Percentiles rank a stretch among this genome's conserved stretches.
phyloP scores from a whole-genome alignment of 2,329 filamentous ascomycete species.

The Aureobasidium sp. region DNA sequence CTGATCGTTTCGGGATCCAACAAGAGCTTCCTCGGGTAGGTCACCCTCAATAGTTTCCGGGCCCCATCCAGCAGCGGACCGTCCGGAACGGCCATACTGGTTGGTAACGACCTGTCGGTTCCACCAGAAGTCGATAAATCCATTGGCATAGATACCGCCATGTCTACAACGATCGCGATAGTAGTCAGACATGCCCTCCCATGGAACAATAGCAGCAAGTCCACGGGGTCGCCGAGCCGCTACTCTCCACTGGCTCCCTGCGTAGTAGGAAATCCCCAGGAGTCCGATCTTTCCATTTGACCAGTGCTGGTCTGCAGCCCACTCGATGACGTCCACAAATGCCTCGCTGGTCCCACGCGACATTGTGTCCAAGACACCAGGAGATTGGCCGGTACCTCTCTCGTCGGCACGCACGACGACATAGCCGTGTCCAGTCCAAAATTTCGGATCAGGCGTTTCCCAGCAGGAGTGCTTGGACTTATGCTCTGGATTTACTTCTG shows the following conservation, averaged over 20 bases:
- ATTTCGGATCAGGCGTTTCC: slow-evolving; percentile 9
- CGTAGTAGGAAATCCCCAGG: slow-evolving; percentile 45
- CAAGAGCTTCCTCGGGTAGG: slow-evolving; percentile 46
- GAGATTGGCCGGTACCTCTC: slow-evolving; percentile 44
- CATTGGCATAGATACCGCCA: slow-evolving; percentile 24
- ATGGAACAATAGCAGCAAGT: slow-evolving; percentile 45
- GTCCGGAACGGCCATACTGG: slow-evolving; percentile 53
- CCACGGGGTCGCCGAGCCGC: slow-evolving; percentile 46
- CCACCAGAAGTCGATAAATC: slow-evolving; percentile 53
- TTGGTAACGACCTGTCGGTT: slow-evolving; percentile 55
- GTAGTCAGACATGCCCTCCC: slow-evolving; percentile 51
- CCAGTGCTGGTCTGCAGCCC: slow-evolving; percentile 17
- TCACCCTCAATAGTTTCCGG: slow-evolving; percentile 33
- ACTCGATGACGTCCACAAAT: slow-evolving; percentile 18
- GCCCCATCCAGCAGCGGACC: slow-evolving; percentile 34
- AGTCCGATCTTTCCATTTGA: slow-evolving; percentile 29
- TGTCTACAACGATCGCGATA: slow-evolving; percentile 40
- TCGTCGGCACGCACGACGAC: slow-evolving; percentile 40
- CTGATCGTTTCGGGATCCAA: slow-evolving; percentile 38
- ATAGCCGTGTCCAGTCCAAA: background rate
- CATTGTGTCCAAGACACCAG: slow-evolving; percentile 48
- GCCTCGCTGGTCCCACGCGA: slow-evolving; percentile 38
- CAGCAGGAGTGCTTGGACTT: background rate
- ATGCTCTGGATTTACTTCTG: no score
- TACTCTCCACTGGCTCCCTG: slow-evolving; percentile 48